Evolutionary conservation across 805 yeast genomes (phyloP), one percentile per base, ranked within the genome.

Genomic region (Candida glaebosa): DNA sequence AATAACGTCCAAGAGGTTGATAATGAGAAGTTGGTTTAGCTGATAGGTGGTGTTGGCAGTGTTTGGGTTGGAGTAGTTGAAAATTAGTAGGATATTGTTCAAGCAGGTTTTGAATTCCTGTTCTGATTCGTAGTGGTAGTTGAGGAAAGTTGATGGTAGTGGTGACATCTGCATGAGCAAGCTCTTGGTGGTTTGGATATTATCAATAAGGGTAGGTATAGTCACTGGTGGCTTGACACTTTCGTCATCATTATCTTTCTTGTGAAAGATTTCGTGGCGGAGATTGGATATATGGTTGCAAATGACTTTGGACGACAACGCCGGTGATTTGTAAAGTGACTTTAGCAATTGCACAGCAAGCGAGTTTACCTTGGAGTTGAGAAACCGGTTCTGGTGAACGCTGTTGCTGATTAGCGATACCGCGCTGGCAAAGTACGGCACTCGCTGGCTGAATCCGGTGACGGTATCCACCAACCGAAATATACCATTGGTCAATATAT

Each of bases 1-100:
- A 12, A 60, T 18, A 26, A 51, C 45, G 45, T 62, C 67, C 7
- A 62, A 24, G 8, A 55, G 19, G 17, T 51, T 43, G 16, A 58
- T 38, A 2, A 54, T 44, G 2, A 61, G 44, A 16, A 61, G 45
- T 41, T 41, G 39, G 49, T 62, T 62, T 37, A 55, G 34, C 5
- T 43, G 47, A 31, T 52, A 49, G 3, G 39, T 12, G 10, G 45
- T 46, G 12, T 41, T 34, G 5, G 38, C 17, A 3, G 6, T 31
- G 25, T 18, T 28, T 43, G 37, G 4, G 33, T 16, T 4, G 28
- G 43, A 24, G 39, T 41, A 37, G 32, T 48, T 50, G 43, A 60
- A 61, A 2, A 53, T 39, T 15, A 33, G n/a, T 36, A 57, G 30
- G 12, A 54, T 30, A 3, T 42, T 19, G 22, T 42, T 36, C 4